Evolutionary conservation across 1,284 basidiomycete genomes (phyloP).

Genomic region (Cutaneotrichosporon mucoides): DNA sequence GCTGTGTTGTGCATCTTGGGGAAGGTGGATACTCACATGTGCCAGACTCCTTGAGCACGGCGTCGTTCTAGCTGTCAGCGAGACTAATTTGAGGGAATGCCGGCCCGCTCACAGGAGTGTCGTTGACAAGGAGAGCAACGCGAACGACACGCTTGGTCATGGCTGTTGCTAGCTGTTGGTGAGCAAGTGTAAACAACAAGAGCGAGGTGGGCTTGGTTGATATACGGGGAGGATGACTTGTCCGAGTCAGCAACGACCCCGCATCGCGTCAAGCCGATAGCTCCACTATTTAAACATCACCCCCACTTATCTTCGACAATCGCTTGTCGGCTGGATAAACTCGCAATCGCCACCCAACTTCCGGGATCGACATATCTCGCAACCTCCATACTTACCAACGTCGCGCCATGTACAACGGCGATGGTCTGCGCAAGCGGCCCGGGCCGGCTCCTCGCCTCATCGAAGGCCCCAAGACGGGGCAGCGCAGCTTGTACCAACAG

Average conservation of each 20-base stretch:
- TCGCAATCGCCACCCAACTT: slow-evolving; percentile 5
- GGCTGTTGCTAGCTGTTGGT: neutral
- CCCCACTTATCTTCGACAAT: neutral
- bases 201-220: neutral
- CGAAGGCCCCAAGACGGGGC: slow-evolving; percentile 33
- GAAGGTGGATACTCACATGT: slow-evolving; percentile 30
- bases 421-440: slow-evolving; percentile 32
- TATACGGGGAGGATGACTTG: neutral
- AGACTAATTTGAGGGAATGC: neutral
- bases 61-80: slow-evolving; percentile 27
- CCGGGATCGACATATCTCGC: no score
- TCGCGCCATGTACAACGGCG: slow-evolving; percentile 8
- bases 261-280: neutral
- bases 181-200: neutral
- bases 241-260: neutral
- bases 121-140: slow-evolving; percentile 47
- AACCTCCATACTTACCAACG: no score
- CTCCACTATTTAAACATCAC: neutral
- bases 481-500: slow-evolving; percentile 41
- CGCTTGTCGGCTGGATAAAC: neutral
- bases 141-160: slow-evolving; percentile 32
- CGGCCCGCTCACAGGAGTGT: slow-evolving; percentile 45
- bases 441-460: slow-evolving; percentile 30
- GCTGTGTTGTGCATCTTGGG: neutral
- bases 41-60: slow-evolving; percentile 42